phyloP scores from a whole-genome alignment of 768 basidiomycete species.

The Thelephora aurantiotincta region DNA sequence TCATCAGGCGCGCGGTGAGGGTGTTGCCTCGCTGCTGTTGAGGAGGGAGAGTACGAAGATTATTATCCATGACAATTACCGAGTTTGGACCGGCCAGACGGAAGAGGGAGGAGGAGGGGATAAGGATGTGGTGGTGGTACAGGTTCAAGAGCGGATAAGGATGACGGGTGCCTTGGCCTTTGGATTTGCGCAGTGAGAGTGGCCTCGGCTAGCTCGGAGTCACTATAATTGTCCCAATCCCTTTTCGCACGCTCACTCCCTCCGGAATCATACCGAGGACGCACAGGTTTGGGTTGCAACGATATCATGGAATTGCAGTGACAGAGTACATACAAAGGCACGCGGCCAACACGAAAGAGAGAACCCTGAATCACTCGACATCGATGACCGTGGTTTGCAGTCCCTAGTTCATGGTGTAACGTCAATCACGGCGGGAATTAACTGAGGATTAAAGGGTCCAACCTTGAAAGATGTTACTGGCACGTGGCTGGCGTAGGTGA shows the following conservation, averaged over 20 bases:
- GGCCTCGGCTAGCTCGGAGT: neutral
- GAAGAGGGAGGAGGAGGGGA: neutral
- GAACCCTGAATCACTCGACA: slow-evolving; percentile 41
- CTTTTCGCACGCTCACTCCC: neutral
- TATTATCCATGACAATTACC: neutral
- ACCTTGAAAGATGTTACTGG: slow-evolving; percentile 79
- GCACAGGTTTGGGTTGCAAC: neutral
- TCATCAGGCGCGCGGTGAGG: neutral
- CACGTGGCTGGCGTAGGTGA: slow-evolving; percentile 78
- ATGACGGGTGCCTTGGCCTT: neutral
- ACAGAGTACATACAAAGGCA: neutral
- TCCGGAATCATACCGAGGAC: neutral
- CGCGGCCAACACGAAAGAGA: slow-evolving; percentile 6
- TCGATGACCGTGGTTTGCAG: slow-evolving; percentile 77
- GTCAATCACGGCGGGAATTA: slow-evolving; percentile 3
- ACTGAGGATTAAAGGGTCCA: slow-evolving; percentile 12
- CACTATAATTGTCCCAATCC: neutral
- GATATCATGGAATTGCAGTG: neutral
- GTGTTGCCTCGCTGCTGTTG: neutral
- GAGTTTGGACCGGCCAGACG: neutral
- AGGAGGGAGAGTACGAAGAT: neutral
- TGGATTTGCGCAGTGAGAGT: neutral
- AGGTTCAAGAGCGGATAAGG: neutral
- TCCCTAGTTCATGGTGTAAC: slow-evolving; percentile 32
- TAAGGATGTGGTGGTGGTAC: neutral